Evolutionary conservation across 2,329 filamentous ascomycete species (phyloP).

Genomic region (Mollisia scopiformis): DNA sequence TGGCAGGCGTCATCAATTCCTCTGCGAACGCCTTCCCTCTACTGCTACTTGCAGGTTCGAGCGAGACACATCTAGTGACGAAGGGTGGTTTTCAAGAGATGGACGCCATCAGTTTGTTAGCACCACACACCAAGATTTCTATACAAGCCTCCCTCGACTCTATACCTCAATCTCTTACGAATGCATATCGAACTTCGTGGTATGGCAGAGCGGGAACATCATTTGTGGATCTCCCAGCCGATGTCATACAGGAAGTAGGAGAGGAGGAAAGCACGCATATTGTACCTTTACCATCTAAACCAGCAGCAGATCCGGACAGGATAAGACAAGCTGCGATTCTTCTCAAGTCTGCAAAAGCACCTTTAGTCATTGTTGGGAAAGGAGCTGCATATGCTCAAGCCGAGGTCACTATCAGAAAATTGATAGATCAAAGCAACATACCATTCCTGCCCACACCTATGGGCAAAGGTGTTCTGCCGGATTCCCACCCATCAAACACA

Average conservation of each 20-base stretch:
- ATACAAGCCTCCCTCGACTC: conserved; percentile 48
- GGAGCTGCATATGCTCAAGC: conserved; percentile 57
- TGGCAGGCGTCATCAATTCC: conserved; percentile 57
- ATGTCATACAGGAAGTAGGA: conserved; percentile 51
- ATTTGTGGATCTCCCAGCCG: conserved; percentile 58
- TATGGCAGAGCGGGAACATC: conserved; percentile 56
- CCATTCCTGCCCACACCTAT: conserved; percentile 62
- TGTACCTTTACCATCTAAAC: conserved; percentile 43
- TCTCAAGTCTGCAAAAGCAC: conserved; percentile 51
- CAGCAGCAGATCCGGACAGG: conserved; percentile 47
- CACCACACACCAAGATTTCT: conserved; percentile 55
- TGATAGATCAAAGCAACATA: conserved; percentile 51
- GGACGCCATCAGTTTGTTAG: conserved; percentile 54
- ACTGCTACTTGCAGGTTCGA: conserved; percentile 55
- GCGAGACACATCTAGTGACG: conserved; percentile 52
- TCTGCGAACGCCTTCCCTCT: conserved; percentile 58
- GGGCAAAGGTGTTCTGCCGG: conserved; percentile 59
- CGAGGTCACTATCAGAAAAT: conserved; percentile 45
- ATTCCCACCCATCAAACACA: conserved; percentile 54
- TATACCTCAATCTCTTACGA: conserved; percentile 49
- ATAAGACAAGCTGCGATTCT: conserved; percentile 45
- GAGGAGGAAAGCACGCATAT: conserved; percentile 27
- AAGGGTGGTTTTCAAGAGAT: conserved; percentile 62
- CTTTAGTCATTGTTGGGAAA: conserved; percentile 57
- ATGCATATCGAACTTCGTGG: conserved; percentile 55